phyloP scores from a whole-genome alignment of 1,284 basidiomycete species.

The Ceratobasidium theobromae region DNA sequence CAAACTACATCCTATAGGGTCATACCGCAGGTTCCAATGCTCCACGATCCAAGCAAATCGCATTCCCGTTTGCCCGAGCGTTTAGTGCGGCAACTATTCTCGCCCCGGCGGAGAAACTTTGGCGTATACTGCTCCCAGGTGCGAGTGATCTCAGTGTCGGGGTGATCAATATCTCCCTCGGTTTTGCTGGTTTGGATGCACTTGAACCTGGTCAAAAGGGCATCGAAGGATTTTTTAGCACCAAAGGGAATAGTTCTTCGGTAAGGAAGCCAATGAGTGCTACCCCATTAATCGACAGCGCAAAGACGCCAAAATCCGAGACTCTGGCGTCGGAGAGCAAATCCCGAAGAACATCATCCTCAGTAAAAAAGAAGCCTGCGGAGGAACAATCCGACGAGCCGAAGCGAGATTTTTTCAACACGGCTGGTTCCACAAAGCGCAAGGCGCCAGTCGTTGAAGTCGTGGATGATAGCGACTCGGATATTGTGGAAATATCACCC shows the following conservation, averaged over 20 bases:
- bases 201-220: constrained; percentile 80
- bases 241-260: constrained; percentile 38
- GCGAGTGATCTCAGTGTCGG: constrained; percentile 51
- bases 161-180: constrained; percentile 72
- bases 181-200: constrained; percentile 80
- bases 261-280: too few relatives aligned
- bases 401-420: constrained; percentile 33
- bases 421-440: constrained; percentile 37
- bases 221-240: constrained; percentile 80
- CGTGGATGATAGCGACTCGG: constrained; percentile 26
- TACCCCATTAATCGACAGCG: neutral
- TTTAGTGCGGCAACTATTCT: constrained; percentile 78
- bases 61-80: constrained; percentile 77
- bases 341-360: constrained; percentile 15
- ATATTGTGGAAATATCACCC: constrained; percentile 22
- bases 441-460: constrained; percentile 40
- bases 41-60: constrained; percentile 72
- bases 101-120: constrained; percentile 77
- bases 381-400: constrained; percentile 39
- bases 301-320: neutral
- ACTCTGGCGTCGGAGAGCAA: constrained; percentile 3
- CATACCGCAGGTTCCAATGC: constrained; percentile 59
- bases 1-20: neutral
- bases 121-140: constrained; percentile 75
- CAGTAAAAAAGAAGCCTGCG: neutral